Evolutionary conservation across 2,329 filamentous ascomycete species (phyloP).

Genomic region (Lasiodiplodia theobromae): DNA sequence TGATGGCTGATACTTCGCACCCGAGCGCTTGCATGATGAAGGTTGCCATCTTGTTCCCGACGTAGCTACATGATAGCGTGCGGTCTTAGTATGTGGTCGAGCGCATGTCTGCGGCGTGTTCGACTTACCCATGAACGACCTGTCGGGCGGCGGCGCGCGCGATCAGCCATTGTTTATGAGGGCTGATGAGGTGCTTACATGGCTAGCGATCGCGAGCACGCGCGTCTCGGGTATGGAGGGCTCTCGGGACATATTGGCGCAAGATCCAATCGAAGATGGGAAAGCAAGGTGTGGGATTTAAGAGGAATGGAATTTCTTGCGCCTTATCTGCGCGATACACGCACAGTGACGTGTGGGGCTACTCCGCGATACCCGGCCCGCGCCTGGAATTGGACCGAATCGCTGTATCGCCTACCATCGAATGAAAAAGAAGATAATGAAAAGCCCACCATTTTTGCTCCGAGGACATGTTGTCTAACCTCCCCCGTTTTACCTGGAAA

Average conservation of each 20-base stretch:
- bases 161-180: constrained; percentile 38
- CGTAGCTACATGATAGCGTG: constrained; percentile 69
- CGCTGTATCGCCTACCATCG: neutral
- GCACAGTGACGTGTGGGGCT: constrained; percentile 31
- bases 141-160: constrained; percentile 41
- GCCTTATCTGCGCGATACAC: constrained; percentile 29
- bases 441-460: constrained; percentile 25
- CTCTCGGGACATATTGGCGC: constrained; percentile 26
- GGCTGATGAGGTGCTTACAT: constrained; percentile 66
- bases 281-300: constrained; percentile 33
- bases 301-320: constrained; percentile 27
- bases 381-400: constrained; percentile 27
- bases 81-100: constrained; percentile 35
- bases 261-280: constrained; percentile 55
- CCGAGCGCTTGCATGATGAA: constrained; percentile 93
- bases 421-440: constrained; percentile 4
- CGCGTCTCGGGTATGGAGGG: constrained; percentile 57
- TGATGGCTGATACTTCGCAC: constrained; percentile 91
- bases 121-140: constrained; percentile 76
- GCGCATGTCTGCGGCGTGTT: neutral
- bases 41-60: constrained; percentile 96
- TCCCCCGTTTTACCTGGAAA: constrained; percentile 4
- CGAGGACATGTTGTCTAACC: constrained; percentile 24
- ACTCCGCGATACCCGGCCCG: constrained; percentile 29
- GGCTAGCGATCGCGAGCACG: constrained; percentile 89